Percentiles rank a stretch among this genome's conserved stretches.
These are phyloP conservation scores for Tetrahymena elliotti DNA, from an alignment of 73 alveolate genomes.

Conservation along the genomic window DNA sequence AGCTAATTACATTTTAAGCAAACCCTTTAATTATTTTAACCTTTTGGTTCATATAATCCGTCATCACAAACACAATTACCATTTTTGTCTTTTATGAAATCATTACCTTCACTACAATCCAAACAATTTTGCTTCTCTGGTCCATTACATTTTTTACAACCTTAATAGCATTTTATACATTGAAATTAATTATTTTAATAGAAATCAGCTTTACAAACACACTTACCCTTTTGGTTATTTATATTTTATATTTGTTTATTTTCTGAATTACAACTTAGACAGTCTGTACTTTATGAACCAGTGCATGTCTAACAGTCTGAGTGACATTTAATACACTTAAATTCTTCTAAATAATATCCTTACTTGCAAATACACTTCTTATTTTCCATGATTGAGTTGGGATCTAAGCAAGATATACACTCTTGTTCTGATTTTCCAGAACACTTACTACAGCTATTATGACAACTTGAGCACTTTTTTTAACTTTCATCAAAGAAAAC, in stretches of 20 bases:
- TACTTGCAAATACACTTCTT: background rate
- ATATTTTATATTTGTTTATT: background rate
- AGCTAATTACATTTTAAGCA: background rate
- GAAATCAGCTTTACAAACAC: background rate
- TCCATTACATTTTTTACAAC: background rate
- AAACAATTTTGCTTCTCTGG: background rate
- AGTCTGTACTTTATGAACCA: background rate
- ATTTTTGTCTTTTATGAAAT: background rate
- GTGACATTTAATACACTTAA: background rate
- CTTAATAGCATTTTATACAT: background rate
- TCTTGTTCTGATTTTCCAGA: background rate
- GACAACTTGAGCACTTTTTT: background rate
- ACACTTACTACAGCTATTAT: background rate
- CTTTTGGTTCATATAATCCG: background rate
- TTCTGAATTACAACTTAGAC: background rate
- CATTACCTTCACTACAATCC: background rate
- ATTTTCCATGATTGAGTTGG: background rate
- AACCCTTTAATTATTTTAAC: background rate
- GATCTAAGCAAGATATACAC: background rate
- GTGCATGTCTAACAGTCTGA: background rate
- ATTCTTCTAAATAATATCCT: background rate
- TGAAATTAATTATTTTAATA: background rate
- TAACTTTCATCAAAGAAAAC: background rate
- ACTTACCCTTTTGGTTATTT: background rate
- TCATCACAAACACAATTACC: background rate